These are phyloP conservation scores for Ostreobium quekettii DNA, from an alignment of 139 green algal species.

Conservation along the genomic window DNA sequence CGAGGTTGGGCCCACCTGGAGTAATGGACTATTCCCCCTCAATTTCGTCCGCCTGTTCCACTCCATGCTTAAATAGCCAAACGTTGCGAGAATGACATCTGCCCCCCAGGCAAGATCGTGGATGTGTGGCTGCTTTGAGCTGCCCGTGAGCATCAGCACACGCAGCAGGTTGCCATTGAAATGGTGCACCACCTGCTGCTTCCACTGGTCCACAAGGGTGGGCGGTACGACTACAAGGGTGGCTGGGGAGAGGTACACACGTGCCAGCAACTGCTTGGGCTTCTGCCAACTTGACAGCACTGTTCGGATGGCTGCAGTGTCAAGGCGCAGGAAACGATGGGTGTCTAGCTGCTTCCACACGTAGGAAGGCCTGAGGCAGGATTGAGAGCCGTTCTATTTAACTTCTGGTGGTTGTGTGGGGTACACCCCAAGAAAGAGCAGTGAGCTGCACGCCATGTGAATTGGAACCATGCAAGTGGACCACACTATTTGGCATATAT, in stretches of 20 bases:
- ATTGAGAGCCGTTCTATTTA: background rate
- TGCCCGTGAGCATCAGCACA: background rate
- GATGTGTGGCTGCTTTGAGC: slow-evolving; percentile 21
- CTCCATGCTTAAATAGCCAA: slow-evolving; percentile 42
- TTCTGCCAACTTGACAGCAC: background rate
- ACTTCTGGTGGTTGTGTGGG: background rate
- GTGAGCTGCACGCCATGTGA: too few species aligned
- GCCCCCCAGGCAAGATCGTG: slow-evolving; percentile 74
- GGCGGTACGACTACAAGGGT: slow-evolving; percentile 87
- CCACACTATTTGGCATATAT: too few species aligned
- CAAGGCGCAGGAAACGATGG: background rate
- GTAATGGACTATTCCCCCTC: background rate
- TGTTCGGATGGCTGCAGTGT: background rate
- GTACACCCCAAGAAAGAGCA: background rate
- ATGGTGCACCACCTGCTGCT: slow-evolving; percentile 45
- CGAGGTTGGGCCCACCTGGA: too few species aligned
- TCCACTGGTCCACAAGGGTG: slow-evolving; percentile 82
- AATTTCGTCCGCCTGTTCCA: slow-evolving; percentile 30
- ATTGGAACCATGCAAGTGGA: too few species aligned
- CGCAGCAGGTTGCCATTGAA: slow-evolving; percentile 4
- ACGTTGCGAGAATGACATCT: slow-evolving; percentile 68
- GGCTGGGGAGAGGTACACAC: slow-evolving; percentile 73
- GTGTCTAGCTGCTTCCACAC: background rate
- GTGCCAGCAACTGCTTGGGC: background rate
- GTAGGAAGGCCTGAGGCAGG: background rate